Percentiles rank a stretch among this genome's conserved stretches.
phyloP scores from a whole-genome alignment of 805 yeast species.

The Metahyphopichia silvanorum region DNA sequence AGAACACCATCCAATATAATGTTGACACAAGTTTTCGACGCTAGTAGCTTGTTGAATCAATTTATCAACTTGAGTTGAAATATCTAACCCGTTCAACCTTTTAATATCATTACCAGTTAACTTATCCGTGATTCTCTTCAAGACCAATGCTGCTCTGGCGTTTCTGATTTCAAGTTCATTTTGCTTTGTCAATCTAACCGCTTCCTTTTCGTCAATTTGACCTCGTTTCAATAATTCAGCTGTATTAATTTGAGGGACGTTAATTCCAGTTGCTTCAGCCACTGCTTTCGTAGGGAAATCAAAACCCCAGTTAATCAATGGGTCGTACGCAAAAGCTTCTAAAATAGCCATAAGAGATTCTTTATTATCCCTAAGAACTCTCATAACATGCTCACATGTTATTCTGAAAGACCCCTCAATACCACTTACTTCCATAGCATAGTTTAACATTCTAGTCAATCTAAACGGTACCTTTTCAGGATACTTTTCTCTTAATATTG shows the following conservation, averaged over 20 bases:
- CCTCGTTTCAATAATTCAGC: constrained; percentile 68
- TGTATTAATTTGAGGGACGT: constrained; percentile 65
- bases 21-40: constrained; percentile 93
- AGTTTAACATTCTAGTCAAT: constrained; percentile 92
- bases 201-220: constrained; percentile 74
- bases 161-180: constrained; percentile 73
- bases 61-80: constrained; percentile 88
- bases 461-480: constrained; percentile 99
- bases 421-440: constrained; percentile 99
- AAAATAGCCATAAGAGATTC: constrained; percentile 97
- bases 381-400: constrained; percentile 96
- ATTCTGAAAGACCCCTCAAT: constrained; percentile 96
- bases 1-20: constrained; percentile 98
- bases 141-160: constrained; percentile 86
- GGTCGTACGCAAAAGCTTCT: constrained; percentile 98
- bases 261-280: constrained; percentile 69
- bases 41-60: constrained; percentile 95
- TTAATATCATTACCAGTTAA: constrained; percentile 91
- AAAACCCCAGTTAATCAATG: constrained; percentile 97
- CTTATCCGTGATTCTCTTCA: constrained; percentile 88
- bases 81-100: constrained; percentile 64
- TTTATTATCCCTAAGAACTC: constrained; percentile 86
- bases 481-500: constrained; percentile 90
- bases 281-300: constrained; percentile 83
- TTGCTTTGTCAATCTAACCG: constrained; percentile 63